Percentiles rank a stretch among this genome's conserved stretches.
These are phyloP conservation scores for Penicillium crustosum DNA, from an alignment of 2,329 filamentous ascomycete species.

Conservation along the genomic window DNA sequence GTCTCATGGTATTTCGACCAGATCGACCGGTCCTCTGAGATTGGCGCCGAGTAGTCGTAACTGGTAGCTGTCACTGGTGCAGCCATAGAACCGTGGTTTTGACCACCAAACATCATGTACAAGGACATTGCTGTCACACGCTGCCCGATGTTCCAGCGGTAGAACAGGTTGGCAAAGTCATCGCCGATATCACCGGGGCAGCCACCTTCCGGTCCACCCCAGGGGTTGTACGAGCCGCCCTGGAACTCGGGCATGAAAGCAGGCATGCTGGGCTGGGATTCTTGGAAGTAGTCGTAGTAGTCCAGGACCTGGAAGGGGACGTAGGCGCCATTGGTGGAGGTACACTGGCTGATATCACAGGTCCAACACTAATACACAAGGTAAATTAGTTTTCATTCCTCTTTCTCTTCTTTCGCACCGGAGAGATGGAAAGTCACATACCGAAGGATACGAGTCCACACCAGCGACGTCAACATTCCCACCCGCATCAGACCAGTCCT, in stretches of 20 bases:
- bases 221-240: conserved; percentile 61
- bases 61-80: conserved; percentile 59
- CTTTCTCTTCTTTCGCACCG: neutral
- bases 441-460: conserved; percentile 47
- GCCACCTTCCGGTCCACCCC: conserved; percentile 59
- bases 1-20: conserved; percentile 63
- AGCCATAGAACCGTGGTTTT: conserved; percentile 62
- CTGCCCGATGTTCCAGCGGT: conserved; percentile 61
- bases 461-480: conserved; percentile 43
- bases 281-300: conserved; percentile 50
- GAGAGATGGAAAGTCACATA: conserved; percentile 38
- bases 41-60: conserved; percentile 64
- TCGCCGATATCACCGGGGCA: conserved; percentile 56
- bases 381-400: conserved; percentile 36
- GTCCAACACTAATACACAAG: conserved; percentile 58
- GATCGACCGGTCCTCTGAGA: conserved; percentile 59
- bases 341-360: conserved; percentile 62
- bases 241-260: conserved; percentile 61
- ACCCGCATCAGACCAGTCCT: conserved; percentile 57
- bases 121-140: conserved; percentile 60
- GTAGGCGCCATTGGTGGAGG: conserved; percentile 59
- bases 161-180: conserved; percentile 64
- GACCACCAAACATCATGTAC: conserved; percentile 67
- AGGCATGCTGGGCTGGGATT: conserved; percentile 45
- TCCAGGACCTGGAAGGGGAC: conserved; percentile 55